Base-by-base conservation (phyloP, 306 rosid genomes). In the Castanea mollissima region DNA sequence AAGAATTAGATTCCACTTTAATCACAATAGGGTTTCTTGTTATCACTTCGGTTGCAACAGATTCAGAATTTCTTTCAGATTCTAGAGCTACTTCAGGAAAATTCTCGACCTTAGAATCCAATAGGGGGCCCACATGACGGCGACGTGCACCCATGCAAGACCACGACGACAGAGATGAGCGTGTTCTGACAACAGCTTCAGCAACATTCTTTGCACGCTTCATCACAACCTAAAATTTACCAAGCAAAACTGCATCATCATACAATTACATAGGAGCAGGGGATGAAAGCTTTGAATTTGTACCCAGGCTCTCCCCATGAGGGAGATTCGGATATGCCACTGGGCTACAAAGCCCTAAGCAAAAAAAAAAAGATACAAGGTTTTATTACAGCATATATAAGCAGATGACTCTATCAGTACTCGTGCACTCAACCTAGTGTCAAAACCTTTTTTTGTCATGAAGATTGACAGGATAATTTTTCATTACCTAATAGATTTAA, bases 141-240 rank as follows among this genome's bases (percentile, higher is more conserved):
- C 94, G 92, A 5, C 98, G 97, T 16, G 96, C 98, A 35, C 94
- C 96, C 89, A 95, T 95, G 90, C 99, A 95, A 64, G 97, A 95
- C 99, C 99, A 95, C 1, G 98, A 91, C 59, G 97, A 83, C 73
- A 95, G 74, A 1, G 98, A 91, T 64, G 99, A 90, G 68, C 92
- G 99, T 29, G 96, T 95, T 76, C 97, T 84, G 29, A 95, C 98
- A 73, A 95, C 98, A 73, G 97, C 97, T 79, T 91, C 84, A 78
- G 97, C 98, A 81, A 92, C 98, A 84, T 92, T 94, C 75, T 94
- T 93, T 16, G 98, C 99, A 58, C 99, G 90, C 87, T 88, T 90
- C 91, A 95, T 93, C 76, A 89, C 97, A 77, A 89, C 97, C 99
- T 92, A 84, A 44, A 78, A 75, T 31, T 31, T 67, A 62, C 25